Conservation (phyloP, 441 rosid genomes). For the Omphalea diandra region DNA sequence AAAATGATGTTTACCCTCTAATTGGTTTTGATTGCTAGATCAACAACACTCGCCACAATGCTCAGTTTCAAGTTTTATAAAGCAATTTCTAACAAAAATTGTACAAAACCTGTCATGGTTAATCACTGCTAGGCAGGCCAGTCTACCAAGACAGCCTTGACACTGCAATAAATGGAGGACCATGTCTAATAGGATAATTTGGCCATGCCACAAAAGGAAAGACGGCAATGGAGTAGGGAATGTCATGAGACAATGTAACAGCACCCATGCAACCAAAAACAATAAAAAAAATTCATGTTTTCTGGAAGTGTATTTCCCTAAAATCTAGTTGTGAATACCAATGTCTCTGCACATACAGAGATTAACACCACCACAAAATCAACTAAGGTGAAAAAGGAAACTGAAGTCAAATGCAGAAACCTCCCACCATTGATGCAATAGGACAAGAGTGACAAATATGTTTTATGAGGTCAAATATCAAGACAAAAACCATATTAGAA, state of each 20-base stretch:
- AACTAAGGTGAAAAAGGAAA: neutral
- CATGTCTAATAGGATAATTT: neutral
- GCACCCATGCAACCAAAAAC: neutral
- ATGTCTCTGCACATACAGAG: neutral
- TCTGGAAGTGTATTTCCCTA: neutral
- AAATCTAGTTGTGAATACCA: neutral
- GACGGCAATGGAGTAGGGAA: neutral
- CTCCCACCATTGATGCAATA: neutral
- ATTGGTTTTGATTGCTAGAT: neutral
- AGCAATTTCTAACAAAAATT: neutral
- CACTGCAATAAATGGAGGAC: neutral
- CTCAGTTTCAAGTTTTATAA: neutral
- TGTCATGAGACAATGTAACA: neutral
- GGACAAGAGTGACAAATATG: neutral
- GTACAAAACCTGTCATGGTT: neutral
- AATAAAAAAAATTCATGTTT: neutral
- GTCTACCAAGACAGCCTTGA: slow-evolving; percentile 10
- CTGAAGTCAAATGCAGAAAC: neutral
- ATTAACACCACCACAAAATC: slow-evolving; percentile 2
- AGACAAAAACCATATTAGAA: slow-evolving; percentile 6
- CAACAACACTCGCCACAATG: neutral
- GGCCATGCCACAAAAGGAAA: neutral
- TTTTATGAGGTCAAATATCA: neutral
- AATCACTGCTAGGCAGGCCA: slow-evolving; percentile 7
- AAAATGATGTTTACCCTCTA: neutral